phyloP scores from a whole-genome alignment of 2,329 filamentous ascomycete species.

The Claviceps digitariae region DNA sequence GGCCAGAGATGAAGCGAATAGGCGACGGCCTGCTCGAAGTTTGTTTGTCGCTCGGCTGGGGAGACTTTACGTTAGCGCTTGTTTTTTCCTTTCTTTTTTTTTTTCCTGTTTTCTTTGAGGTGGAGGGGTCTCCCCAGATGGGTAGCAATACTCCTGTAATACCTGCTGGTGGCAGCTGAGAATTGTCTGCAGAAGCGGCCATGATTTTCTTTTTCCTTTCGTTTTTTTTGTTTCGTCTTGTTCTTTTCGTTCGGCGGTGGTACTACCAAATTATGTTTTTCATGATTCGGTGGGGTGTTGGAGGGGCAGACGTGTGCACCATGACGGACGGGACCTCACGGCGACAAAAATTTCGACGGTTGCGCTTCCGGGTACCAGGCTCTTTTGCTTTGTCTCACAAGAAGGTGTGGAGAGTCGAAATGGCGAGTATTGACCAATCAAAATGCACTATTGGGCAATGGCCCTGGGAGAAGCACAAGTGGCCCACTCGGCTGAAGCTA shows the following conservation, averaged over 20 bases:
- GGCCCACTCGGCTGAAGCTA: not conserved
- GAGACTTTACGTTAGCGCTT: not conserved
- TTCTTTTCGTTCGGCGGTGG: slow-evolving; percentile 4
- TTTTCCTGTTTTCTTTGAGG: not conserved
- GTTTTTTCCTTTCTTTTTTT: not conserved
- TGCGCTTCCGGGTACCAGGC: not conserved
- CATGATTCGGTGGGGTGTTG: slow-evolving; percentile 15
- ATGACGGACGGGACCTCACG: not conserved
- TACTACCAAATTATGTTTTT: not conserved
- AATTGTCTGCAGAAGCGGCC: slow-evolving; percentile 17
- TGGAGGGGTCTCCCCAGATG: not conserved
- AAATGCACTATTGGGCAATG: not conserved
- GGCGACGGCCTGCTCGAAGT: slow-evolving; percentile 79
- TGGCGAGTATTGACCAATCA: not conserved
- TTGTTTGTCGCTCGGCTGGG: slow-evolving; percentile 40
- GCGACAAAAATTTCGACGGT: slow-evolving; percentile 14
- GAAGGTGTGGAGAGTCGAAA: not conserved
- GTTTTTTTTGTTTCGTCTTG: slow-evolving; percentile 3
- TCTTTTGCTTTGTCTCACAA: not conserved
- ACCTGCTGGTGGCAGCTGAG: slow-evolving; percentile 20
- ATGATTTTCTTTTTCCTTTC: slow-evolving; percentile 11
- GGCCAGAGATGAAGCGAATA: slow-evolving; percentile 80
- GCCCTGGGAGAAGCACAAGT: not conserved
- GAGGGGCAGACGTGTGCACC: slow-evolving; percentile 14
- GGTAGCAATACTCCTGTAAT: not conserved